These are phyloP conservation scores for Saxophila tyrrhenica DNA, from an alignment of 495 filamentous ascomycete species.

Conservation along the genomic window DNA sequence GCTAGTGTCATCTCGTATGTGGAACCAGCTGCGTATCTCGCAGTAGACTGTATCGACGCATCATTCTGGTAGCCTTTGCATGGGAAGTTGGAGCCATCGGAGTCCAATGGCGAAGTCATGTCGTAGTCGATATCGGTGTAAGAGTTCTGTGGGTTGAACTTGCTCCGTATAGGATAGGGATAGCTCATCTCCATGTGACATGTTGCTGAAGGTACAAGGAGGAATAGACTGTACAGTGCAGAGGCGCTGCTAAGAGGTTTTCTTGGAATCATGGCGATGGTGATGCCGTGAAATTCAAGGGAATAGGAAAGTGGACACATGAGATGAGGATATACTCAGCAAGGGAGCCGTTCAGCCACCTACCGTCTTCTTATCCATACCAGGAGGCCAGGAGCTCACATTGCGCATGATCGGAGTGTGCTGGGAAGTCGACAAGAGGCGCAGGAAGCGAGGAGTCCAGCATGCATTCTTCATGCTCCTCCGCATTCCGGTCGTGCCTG, in stretches of 20 bases:
- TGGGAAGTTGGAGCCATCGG: conserved; percentile 42
- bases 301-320: not conserved
- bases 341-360: conserved; percentile 7
- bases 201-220: conserved; percentile 11
- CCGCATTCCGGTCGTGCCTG: conserved; percentile 1
- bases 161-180: conserved; percentile 45
- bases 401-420: too few relatives aligned
- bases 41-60: conserved; percentile 36
- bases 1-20: conserved; percentile 46
- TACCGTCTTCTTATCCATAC: not conserved
- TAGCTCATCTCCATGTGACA: conserved; percentile 48
- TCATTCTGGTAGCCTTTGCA: conserved; percentile 57
- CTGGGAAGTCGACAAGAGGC: conserved; percentile 1
- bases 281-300: not conserved
- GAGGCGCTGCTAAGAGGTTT: not conserved
- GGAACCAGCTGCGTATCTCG: conserved; percentile 44
- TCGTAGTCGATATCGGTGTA: conserved; percentile 34
- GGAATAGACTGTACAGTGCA: conserved; percentile 4
- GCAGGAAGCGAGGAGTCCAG: conserved; percentile 3
- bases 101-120: conserved; percentile 44
- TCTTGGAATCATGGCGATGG: conserved; percentile 2
- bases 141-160: conserved; percentile 39
- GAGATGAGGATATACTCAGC: conserved; percentile 8
- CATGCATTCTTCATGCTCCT: conserved; percentile 2
- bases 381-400: not conserved